These are phyloP conservation scores for Fusarium fracticaudum DNA, from an alignment of 2,329 filamentous ascomycete genomes.

Conservation along the genomic window DNA sequence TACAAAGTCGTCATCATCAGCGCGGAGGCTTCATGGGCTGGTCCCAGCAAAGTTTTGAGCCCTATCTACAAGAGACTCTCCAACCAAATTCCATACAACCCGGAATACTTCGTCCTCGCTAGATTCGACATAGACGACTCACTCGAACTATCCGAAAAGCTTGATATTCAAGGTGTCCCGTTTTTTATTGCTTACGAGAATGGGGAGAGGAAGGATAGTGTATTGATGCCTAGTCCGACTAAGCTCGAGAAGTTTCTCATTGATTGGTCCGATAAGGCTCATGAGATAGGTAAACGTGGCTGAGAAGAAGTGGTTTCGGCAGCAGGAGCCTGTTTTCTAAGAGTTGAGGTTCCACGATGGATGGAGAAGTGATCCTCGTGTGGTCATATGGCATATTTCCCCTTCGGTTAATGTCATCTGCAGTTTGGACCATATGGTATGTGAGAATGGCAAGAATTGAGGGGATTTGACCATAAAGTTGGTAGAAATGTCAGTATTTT, in stretches of 20 bases:
- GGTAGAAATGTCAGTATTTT: too few species aligned
- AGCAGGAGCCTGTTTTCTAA: too few species aligned
- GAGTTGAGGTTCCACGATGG: too few species aligned
- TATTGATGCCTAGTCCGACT: not conserved
- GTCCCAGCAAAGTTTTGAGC: not conserved
- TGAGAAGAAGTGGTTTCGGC: too few species aligned
- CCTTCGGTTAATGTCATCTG: accelerated
- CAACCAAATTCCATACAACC: not conserved
- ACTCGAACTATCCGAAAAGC: not conserved
- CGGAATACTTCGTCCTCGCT: accelerated
- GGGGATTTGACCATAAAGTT: too few species aligned
- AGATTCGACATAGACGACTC: not conserved
- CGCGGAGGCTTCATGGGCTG: not conserved
- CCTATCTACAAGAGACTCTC: not conserved
- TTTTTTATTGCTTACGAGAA: not conserved
- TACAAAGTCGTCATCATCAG: not conserved
- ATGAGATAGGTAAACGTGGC: too few species aligned
- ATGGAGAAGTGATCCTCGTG: too few species aligned
- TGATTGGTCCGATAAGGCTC: too few species aligned
- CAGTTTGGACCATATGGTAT: too few species aligned
- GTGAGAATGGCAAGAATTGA: too few species aligned
- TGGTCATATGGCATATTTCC: too few species aligned
- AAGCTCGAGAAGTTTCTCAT: too few species aligned
- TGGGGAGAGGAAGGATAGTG: accelerated
- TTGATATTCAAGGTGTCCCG: not conserved